Conservation (phyloP, 257 asterid species). For the Primulina eburnea region DNA sequence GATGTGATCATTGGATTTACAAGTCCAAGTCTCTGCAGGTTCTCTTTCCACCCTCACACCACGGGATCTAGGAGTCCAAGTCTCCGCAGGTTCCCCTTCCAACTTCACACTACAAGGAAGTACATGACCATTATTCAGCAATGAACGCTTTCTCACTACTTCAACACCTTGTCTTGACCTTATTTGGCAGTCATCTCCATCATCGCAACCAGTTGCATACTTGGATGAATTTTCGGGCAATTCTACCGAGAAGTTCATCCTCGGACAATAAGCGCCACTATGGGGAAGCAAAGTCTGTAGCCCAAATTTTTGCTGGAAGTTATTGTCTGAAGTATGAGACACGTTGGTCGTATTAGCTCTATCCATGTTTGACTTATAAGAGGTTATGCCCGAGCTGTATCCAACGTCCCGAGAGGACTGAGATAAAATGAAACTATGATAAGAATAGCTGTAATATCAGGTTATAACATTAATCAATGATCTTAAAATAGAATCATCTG, state of each 20-base stretch:
- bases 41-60: constrained; percentile 30
- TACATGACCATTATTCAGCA: constrained; percentile 31
- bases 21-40: constrained; percentile 25
- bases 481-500: background rate
- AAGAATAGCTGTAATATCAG: background rate
- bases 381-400: constrained; percentile 37
- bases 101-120: constrained; percentile 29
- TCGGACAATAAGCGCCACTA: constrained; percentile 24
- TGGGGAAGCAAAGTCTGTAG: constrained; percentile 15
- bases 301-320: constrained; percentile 37
- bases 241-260: constrained; percentile 40
- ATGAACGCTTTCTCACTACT: constrained; percentile 31
- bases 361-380: constrained; percentile 40
- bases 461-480: background rate
- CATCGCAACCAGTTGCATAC: constrained; percentile 33
- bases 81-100: constrained; percentile 26
- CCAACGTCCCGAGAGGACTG: constrained; percentile 39
- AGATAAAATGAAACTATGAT: constrained; percentile 18
- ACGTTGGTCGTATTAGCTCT: constrained; percentile 33
- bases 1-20: constrained; percentile 28
- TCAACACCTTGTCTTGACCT: constrained; percentile 35
- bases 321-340: constrained; percentile 43
- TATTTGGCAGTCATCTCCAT: constrained; percentile 38
- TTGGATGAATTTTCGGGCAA: constrained; percentile 41
- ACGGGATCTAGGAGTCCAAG: constrained; percentile 8